A percentile compares a stretch with the other conserved stretches of the same genome.
These are phyloP conservation scores for Sarocladium kiliense DNA, from an alignment of 2,329 filamentous ascomycete species.

Conservation along the genomic window DNA sequence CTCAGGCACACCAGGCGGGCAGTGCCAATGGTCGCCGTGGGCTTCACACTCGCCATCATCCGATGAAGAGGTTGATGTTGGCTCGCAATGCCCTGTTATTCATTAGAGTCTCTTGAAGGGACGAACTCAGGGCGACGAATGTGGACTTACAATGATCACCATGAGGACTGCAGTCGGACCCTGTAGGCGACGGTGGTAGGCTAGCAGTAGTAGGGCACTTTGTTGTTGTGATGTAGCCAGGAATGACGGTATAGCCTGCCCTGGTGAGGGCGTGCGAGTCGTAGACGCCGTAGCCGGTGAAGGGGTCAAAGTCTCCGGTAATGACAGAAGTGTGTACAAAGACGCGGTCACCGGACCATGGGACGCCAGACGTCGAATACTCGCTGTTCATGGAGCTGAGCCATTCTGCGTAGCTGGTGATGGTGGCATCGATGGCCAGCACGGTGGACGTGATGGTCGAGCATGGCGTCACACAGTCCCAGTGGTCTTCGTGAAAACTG, in stretches of 20 bases:
- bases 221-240: constrained; percentile 7
- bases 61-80: too few relatives aligned
- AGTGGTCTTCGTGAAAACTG: not conserved
- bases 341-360: constrained; percentile 15
- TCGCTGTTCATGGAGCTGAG: constrained; percentile 16
- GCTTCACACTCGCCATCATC: too few relatives aligned
- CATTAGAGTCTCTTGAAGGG: too few relatives aligned
- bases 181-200: constrained; percentile 12
- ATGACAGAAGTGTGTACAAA: constrained; percentile 15
- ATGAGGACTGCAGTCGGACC: constrained; percentile 12
- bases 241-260: constrained; percentile 17
- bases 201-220: constrained; percentile 11
- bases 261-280: constrained; percentile 15
- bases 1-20: constrained; percentile 14
- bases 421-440: not conserved
- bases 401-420: constrained; percentile 14
- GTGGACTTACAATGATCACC: constrained; percentile 15
- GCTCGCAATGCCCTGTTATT: too few relatives aligned
- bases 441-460: not conserved
- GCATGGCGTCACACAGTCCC: constrained; percentile 3
- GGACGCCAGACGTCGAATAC: constrained; percentile 16
- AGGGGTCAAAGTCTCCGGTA: constrained; percentile 12
- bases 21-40: constrained; percentile 14
- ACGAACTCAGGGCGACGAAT: too few relatives aligned
- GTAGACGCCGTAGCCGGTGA: constrained; percentile 18